Evolutionary conservation across 345 rosid species (phyloP).

Genomic region (Lenwebbia sp.): DNA sequence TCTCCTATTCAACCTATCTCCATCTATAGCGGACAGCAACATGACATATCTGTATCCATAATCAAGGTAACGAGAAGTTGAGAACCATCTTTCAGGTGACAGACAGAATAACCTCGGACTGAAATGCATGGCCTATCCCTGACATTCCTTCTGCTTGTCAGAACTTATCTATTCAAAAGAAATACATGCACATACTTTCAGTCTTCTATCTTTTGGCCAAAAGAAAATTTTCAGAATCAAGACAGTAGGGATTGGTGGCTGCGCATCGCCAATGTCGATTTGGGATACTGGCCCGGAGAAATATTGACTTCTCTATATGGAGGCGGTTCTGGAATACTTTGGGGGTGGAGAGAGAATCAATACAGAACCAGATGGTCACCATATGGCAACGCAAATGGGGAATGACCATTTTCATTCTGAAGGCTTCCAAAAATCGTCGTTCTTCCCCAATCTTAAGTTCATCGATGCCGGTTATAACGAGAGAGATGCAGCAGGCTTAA

Average conservation of each 20-base stretch:
- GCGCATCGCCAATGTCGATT: not conserved
- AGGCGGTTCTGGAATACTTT: too few relatives aligned
- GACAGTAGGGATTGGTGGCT: not conserved
- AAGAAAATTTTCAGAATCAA: not conserved
- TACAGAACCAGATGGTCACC: too few relatives aligned
- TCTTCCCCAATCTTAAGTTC: too few relatives aligned
- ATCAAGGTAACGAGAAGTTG: not conserved
- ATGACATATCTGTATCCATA: not conserved
- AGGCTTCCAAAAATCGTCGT: too few relatives aligned
- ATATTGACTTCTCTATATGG: too few relatives aligned
- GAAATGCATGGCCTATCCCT: not conserved
- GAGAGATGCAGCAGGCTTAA: too few relatives aligned
- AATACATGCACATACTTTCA: not conserved
- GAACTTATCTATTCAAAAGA: not conserved
- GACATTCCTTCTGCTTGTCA: not conserved
- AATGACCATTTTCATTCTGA: too few relatives aligned
- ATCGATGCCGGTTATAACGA: too few relatives aligned
- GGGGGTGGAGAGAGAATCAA: too few relatives aligned
- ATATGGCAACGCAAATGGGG: too few relatives aligned
- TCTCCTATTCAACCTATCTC: not conserved
- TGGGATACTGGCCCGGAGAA: not conserved
- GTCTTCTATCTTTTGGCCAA: not conserved
- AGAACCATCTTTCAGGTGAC: not conserved
- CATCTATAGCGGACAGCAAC: not conserved
- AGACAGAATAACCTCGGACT: not conserved